phyloP scores from a whole-genome alignment of 108 stramenopile genomes.

The Cyclotella kingstonii region DNA sequence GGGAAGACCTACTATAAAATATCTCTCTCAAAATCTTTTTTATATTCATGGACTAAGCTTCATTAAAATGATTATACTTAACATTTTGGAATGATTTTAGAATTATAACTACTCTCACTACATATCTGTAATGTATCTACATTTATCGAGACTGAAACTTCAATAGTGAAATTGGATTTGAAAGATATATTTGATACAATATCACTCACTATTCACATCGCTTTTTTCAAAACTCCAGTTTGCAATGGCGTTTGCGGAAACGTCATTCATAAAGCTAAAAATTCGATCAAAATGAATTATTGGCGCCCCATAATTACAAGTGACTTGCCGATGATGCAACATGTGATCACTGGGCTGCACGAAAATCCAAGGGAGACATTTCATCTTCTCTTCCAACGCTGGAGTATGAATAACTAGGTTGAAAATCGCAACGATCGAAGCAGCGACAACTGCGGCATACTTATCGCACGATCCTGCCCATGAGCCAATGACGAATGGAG shows the following conservation, averaged over 20 bases:
- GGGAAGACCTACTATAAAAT: no score
- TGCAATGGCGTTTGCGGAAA: neutral
- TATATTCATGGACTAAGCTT: no score
- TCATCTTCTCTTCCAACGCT: conserved; percentile 39
- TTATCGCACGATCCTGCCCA: conserved; percentile 30
- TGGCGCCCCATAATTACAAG: conserved; percentile 56
- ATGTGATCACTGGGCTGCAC: conserved; percentile 57
- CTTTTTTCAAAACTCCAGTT: no score
- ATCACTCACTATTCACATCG: no score
- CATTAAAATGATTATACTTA: no score
- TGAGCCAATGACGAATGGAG: conserved; percentile 46
- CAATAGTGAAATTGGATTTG: no score
- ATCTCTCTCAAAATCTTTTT: no score
- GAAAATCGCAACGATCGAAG: conserved; percentile 26
- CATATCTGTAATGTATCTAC: no score
- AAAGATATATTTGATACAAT: no score
- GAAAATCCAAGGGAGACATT: conserved; percentile 37
- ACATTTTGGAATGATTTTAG: no score
- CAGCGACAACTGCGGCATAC: conserved; percentile 19
- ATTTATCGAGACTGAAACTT: no score
- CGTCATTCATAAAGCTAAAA: conserved; percentile 14
- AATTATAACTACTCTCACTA: no score
- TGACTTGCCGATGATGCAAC: conserved; percentile 53
- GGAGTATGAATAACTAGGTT: conserved; percentile 63
- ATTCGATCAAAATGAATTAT: conserved; percentile 48